Base-by-base conservation (phyloP, 306 rosid species). In the Coriaria nepalensis region DNA sequence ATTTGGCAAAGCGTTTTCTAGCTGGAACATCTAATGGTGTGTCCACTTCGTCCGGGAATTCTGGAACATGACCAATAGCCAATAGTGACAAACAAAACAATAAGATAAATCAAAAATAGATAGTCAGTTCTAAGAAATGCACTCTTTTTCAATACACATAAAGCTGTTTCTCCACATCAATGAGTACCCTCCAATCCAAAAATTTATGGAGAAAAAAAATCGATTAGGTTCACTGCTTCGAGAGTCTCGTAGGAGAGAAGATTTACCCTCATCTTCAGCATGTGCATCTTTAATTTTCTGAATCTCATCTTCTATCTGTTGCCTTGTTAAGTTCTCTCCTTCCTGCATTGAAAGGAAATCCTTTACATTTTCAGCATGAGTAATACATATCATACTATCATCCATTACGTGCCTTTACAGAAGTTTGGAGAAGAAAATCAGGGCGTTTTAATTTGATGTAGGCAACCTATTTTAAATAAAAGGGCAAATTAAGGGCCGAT, bases 41-140 rank as follows among this genome's bases (percentile, higher is more conserved):
- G 68, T 90, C 98, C 40, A 90, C 94, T 77, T 90, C 98, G 71
- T 90, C 98, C 0, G 98, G 98, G 68, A 54, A 82, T 65, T 85
- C 98, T 90, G 79, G 29, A 71, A 69, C 37, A 55, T 9, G 42
- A 60, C 40, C 33, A 53, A 33, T 47, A 64, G 60, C 11, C 34
- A 62, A 48, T 50, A 46, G 35, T 32, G 14, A 48, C 47, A 35
- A 64, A 33, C 20, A 48, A 49, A 42, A 36, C 9, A 42, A 44
- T 9, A 14, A 20, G 1, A 20, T 20, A 20, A 20, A 20, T 1
- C 29, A 20, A 20, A 20, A 20, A 20, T n/a, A 20, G 29, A 20
- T 20, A 20, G 3, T 20, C 3, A 1, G 29, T 20, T 20, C 29
- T 20, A 20, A 20, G 29, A 20, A 20, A 20, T 20, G 29, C 29